Conservation (phyloP, 2,329 filamentous ascomycete species). For the Aspergillus thermomutatus region DNA sequence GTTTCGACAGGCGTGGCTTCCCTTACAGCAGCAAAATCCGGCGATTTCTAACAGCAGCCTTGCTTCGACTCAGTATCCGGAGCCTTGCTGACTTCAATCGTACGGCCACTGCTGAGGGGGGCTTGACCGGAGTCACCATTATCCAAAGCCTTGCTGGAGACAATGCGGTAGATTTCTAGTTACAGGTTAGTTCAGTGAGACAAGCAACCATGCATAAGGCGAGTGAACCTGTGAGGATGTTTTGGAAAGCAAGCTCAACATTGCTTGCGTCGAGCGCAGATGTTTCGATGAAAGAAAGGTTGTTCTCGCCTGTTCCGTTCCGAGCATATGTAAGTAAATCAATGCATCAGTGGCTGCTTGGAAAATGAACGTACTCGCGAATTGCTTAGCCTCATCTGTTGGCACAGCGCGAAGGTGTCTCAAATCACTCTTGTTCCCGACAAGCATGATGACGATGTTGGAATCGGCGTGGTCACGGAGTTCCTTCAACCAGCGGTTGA, state of each 20-base stretch:
- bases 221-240: conserved; percentile 88
- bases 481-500: conserved; percentile 98
- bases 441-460: conserved; percentile 99
- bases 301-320: conserved; percentile 75
- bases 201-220: conserved; percentile 1
- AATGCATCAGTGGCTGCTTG: background rate
- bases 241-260: conserved; percentile 98
- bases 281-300: conserved; percentile 98
- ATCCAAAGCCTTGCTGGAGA: conserved; percentile 95
- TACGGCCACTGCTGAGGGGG: conserved; percentile 73
- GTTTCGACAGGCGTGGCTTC: conserved; percentile 30
- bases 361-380: conserved; percentile 69
- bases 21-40: conserved; percentile 12
- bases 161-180: conserved; percentile 97
- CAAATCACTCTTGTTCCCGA: conserved; percentile 99
- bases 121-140: conserved; percentile 78
- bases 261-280: conserved; percentile 98
- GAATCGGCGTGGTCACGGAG: conserved; percentile 95
- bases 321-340: conserved; percentile 9
- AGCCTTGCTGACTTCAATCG: conserved; percentile 81
- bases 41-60: conserved; percentile 39
- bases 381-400: conserved; percentile 95
- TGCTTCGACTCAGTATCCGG: conserved; percentile 73
- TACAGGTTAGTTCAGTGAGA: conserved; percentile 6
- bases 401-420: conserved; percentile 94